Conservation (phyloP, 2,329 filamentous ascomycete species). For the Ceratocystiopsis sp. region DNA sequence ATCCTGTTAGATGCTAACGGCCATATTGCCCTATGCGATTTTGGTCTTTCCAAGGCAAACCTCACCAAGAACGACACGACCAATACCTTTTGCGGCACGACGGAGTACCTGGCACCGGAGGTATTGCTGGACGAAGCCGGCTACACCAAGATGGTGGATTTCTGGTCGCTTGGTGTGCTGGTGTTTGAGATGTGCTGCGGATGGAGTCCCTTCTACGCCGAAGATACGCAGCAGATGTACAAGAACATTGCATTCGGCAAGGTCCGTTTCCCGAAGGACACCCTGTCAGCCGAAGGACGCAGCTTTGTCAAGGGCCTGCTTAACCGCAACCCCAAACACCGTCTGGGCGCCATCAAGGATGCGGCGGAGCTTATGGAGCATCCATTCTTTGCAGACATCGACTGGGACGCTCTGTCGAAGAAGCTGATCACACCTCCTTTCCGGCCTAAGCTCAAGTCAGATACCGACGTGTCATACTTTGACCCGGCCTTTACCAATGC, state of each 20-base stretch:
- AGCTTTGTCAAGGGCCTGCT: conserved; percentile 97
- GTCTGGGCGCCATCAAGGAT: conserved; percentile 77
- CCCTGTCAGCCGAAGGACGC: conserved; percentile 79
- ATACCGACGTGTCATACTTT: conserved; percentile 94
- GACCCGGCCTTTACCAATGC: conserved; percentile 97
- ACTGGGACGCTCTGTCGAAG: conserved; percentile 76
- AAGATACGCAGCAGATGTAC: conserved; percentile 99
- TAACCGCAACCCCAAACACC: conserved; percentile 92
- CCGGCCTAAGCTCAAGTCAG: conserved; percentile 91
- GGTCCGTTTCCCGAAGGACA: conserved; percentile 88
- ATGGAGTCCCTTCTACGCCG: conserved; percentile 97
- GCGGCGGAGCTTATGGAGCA: conserved; percentile 89
- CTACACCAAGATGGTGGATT: conserved; percentile 99
- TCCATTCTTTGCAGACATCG: conserved; percentile 84
- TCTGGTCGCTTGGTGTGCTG: conserved; percentile 93
- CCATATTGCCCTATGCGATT: conserved; percentile 94
- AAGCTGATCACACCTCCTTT: conserved; percentile 93
- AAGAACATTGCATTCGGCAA: conserved; percentile 99
- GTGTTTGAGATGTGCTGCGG: conserved; percentile 99
- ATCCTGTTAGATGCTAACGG: conserved; percentile 93
- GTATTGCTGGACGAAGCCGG: conserved; percentile 90
- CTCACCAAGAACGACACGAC: conserved; percentile 94
- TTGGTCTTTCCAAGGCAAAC: conserved; percentile 94
- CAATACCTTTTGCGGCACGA: conserved; percentile 97
- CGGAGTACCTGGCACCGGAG: conserved; percentile 91